These are phyloP conservation scores for Trichosanthes cucumerina DNA, from an alignment of 306 rosid species.

Conservation along the genomic window DNA sequence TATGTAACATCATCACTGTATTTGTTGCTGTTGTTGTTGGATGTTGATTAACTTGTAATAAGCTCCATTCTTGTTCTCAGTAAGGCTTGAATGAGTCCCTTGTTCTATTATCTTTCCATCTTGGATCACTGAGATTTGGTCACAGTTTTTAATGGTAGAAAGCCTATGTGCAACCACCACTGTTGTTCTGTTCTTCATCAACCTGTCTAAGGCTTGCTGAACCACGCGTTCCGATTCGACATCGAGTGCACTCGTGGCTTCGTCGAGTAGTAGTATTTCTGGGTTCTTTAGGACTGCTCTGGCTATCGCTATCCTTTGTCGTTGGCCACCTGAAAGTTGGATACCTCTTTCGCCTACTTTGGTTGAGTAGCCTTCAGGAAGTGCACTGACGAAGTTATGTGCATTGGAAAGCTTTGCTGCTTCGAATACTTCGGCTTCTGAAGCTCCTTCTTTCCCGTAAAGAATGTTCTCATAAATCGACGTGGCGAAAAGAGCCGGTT, in stretches of 20 bases:
- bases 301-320: conserved; percentile 88
- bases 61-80: conserved; percentile 64
- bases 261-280: conserved; percentile 67
- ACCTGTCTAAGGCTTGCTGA: conserved; percentile 72
- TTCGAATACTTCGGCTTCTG: conserved; percentile 76
- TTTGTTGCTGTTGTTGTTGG: conserved; percentile 64
- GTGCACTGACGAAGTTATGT: conserved; percentile 63
- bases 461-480: conserved; percentile 74
- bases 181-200: conserved; percentile 80
- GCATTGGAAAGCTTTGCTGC: conserved; percentile 93
- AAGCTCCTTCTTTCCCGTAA: conserved; percentile 81
- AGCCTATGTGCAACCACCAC: conserved; percentile 88
- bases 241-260: conserved; percentile 91
- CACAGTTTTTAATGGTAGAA: conserved; percentile 80
- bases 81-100: conserved; percentile 68
- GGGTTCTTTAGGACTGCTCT: conserved; percentile 82
- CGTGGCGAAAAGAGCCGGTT: conserved; percentile 88
- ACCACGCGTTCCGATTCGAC: conserved; percentile 80
- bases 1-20: conserved; percentile 1
- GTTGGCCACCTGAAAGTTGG: conserved; percentile 88
- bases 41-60: conserved; percentile 77
- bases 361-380: conserved; percentile 94
- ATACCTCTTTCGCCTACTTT: conserved; percentile 91
- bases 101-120: conserved; percentile 88
- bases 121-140: conserved; percentile 81